Evolutionary conservation across 176 grass and related monocot genomes (phyloP).

Genomic region (Puya raimondii): DNA sequence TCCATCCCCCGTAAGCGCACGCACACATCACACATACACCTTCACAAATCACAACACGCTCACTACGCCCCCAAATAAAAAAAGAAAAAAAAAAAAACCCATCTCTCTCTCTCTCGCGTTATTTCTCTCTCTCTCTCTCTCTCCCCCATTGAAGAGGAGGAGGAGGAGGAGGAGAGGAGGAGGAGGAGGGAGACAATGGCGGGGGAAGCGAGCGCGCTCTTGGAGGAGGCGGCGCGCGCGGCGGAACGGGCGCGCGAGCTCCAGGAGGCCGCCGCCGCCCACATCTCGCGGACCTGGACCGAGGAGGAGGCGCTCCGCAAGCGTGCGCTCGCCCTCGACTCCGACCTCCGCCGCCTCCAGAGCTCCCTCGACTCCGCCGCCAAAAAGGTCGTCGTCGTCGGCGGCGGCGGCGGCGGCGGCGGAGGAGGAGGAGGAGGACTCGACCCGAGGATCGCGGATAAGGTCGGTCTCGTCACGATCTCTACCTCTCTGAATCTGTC

Average conservation of each 20-base stretch:
- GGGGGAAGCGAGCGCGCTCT: conserved; percentile 28
- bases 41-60: too few relatives aligned
- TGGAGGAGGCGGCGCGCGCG: conserved; percentile 40
- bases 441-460: conserved; percentile 41
- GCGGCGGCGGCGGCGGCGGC: not conserved
- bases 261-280: conserved; percentile 65
- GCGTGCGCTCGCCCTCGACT: conserved; percentile 42
- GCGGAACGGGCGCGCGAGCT: conserved; percentile 80
- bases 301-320: conserved; percentile 78
- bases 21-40: too few relatives aligned
- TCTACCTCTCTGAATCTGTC: not conserved
- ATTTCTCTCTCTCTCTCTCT: too few relatives aligned
- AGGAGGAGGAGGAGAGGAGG: not conserved
- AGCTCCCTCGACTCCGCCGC: conserved; percentile 3
- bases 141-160: conserved; percentile 3
- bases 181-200: conserved; percentile 14
- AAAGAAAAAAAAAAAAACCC: too few relatives aligned
- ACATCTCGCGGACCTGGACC: conserved; percentile 47
- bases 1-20: too few relatives aligned
- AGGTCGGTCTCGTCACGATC: conserved; percentile 22
- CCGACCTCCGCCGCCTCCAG: conserved; percentile 52
- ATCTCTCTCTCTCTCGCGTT: too few relatives aligned
- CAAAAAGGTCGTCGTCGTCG: not conserved
- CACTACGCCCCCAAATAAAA: too few relatives aligned
- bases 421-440: not conserved